Percentiles rank a stretch among this genome's conserved stretches.
These are phyloP conservation scores for Fusarium caatingaense DNA, from an alignment of 2,329 filamentous ascomycete species.

Conservation along the genomic window DNA sequence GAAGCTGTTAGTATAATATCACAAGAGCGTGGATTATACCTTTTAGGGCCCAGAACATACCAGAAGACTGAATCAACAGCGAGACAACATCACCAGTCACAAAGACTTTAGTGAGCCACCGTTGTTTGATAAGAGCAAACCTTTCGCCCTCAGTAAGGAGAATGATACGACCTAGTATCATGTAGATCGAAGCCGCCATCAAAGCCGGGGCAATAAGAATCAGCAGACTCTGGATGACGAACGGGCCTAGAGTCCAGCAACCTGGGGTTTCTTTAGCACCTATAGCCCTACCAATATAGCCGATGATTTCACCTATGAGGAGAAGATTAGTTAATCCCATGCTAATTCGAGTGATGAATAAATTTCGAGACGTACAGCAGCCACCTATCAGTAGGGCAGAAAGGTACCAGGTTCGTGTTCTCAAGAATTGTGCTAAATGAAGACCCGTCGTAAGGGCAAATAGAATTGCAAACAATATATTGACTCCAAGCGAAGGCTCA, in stretches of 20 bases:
- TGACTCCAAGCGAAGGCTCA: not conserved
- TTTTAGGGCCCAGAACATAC: not conserved
- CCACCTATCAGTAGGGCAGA: not conserved
- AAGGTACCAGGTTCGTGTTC: not conserved
- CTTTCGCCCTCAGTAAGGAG: slow-evolving; percentile 51
- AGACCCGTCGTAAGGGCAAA: not conserved
- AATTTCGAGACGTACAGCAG: not conserved
- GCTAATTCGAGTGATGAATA: not conserved
- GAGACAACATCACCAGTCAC: slow-evolving; percentile 60
- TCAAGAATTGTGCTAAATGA: not conserved
- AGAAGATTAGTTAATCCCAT: not conserved
- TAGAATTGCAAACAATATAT: not conserved
- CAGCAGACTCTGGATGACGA: slow-evolving; percentile 53
- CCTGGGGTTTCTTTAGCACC: slow-evolving; percentile 53
- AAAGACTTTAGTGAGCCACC: slow-evolving; percentile 62
- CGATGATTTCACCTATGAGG: slow-evolving; percentile 38
- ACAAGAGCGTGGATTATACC: too few species aligned
- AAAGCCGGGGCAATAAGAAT: slow-evolving; percentile 54
- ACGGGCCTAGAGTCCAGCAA: slow-evolving; percentile 49
- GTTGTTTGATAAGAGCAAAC: slow-evolving; percentile 54
- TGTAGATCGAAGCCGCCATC: slow-evolving; percentile 59
- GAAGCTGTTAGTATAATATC: not conserved
- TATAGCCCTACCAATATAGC: slow-evolving; percentile 60
- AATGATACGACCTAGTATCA: slow-evolving; percentile 57
- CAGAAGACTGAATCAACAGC: slow-evolving; percentile 47